phyloP scores from a whole-genome alignment of 768 basidiomycete genomes.

The Tricholoma terreum region DNA sequence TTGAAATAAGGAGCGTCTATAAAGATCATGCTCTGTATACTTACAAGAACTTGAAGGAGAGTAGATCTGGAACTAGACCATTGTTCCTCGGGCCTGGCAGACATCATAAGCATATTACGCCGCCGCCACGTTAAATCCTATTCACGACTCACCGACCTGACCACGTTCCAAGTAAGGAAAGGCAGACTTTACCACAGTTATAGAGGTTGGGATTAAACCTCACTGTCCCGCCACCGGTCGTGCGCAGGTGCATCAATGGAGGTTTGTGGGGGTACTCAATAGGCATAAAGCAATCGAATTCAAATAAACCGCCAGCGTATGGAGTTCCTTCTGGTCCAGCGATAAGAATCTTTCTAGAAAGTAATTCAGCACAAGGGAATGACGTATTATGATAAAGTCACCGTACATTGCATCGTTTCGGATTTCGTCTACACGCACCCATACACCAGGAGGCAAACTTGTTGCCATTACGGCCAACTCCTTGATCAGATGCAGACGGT shows the following conservation, averaged over 20 bases:
- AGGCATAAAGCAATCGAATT: slow-evolving; percentile 57
- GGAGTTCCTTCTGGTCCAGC: slow-evolving; percentile 56
- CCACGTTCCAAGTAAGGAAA: slow-evolving; percentile 58
- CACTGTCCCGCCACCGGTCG: slow-evolving; percentile 48
- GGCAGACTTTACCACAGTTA: slow-evolving; percentile 46
- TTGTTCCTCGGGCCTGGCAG: slow-evolving; percentile 33
- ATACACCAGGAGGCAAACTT: slow-evolving; percentile 52
- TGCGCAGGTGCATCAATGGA: slow-evolving; percentile 48
- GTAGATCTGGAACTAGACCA: slow-evolving; percentile 49
- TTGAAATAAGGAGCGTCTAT: slow-evolving; percentile 55
- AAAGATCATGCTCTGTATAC: slow-evolving; percentile 58
- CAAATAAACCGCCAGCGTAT: slow-evolving; percentile 52
- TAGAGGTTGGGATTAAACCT: slow-evolving; percentile 60
- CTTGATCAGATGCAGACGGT: slow-evolving; percentile 50
- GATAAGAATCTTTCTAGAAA: slow-evolving; percentile 49
- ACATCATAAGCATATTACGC: not conserved
- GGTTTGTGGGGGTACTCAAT: slow-evolving; percentile 46
- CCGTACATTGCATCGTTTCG: slow-evolving; percentile 55
- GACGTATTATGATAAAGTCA: slow-evolving; percentile 3
- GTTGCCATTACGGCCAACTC: slow-evolving; percentile 57
- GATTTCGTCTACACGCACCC: slow-evolving; percentile 56
- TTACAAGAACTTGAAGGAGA: slow-evolving; percentile 53
- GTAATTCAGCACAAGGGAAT: slow-evolving; percentile 9
- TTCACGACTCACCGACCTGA: slow-evolving; percentile 36
- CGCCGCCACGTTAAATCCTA: not conserved